Percentiles rank a stretch among this genome's conserved stretches.
Evolutionary conservation across 2,329 filamentous ascomycete genomes (phyloP).

Genomic region (Fusarium continuum): DNA sequence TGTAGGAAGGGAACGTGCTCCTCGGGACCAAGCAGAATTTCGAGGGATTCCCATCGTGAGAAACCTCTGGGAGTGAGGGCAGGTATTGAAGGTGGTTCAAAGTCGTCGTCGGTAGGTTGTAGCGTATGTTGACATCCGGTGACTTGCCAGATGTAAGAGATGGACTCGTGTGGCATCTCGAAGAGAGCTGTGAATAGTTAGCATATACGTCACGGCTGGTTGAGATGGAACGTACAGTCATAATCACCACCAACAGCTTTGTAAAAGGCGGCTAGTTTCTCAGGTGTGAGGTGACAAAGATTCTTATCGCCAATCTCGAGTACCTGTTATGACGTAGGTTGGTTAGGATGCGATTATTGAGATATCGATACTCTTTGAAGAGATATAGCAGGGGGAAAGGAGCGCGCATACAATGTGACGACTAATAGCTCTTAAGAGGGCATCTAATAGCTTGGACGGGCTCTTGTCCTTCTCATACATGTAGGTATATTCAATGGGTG

Average conservation of each 20-base stretch:
- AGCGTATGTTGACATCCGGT: constrained; percentile 90
- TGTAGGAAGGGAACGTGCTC: constrained; percentile 88
- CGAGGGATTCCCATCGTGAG: constrained; percentile 92
- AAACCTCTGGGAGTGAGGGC: constrained; percentile 86
- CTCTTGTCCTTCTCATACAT: constrained; percentile 75
- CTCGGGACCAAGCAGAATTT: constrained; percentile 85
- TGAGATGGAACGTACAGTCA: constrained; percentile 60
- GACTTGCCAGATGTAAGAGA: constrained; percentile 93
- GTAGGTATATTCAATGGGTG: constrained; percentile 65
- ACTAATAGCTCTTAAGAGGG: constrained; percentile 73
- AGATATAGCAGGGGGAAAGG: neutral
- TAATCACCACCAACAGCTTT: constrained; percentile 78
- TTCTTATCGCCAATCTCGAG: constrained; percentile 66
- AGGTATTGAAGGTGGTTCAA: constrained; percentile 78
- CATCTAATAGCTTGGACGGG: constrained; percentile 72
- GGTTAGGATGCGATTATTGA: constrained; percentile 27
- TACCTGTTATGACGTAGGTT: constrained; percentile 52
- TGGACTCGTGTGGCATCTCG: constrained; percentile 73
- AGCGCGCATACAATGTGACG: constrained; percentile 70
- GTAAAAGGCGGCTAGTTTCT: constrained; percentile 81
- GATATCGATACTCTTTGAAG: neutral
- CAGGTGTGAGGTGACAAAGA: constrained; percentile 65
- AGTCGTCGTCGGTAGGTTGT: constrained; percentile 78
- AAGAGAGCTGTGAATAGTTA: constrained; percentile 70
- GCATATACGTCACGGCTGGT: constrained; percentile 1